Evolutionary conservation across 2,329 filamentous ascomycete species (phyloP).

Genomic region (Helotiales sp.): DNA sequence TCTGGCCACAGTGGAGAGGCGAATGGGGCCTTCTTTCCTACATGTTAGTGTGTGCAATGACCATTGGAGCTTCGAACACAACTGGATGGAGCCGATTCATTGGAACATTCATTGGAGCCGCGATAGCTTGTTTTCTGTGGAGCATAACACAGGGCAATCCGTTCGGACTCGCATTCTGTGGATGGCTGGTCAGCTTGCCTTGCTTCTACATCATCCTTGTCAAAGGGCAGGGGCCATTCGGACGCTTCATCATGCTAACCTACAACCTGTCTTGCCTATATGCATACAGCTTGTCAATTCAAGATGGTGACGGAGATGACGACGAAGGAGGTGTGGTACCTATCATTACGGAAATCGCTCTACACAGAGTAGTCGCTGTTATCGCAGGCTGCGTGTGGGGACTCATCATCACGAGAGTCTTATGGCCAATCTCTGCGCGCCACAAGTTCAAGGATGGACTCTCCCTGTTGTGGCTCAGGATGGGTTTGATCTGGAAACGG

Average conservation of each 20-base stretch:
- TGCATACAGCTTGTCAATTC: conserved; percentile 84
- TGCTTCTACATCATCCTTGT: conserved; percentile 92
- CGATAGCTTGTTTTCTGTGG: conserved; percentile 79
- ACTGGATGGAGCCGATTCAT: conserved; percentile 86
- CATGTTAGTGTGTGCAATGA: conserved; percentile 99
- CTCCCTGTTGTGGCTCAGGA: conserved; percentile 85
- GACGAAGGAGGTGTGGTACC: conserved; percentile 87
- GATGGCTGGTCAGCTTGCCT: conserved; percentile 78
- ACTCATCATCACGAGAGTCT: conserved; percentile 82
- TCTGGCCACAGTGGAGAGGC: conserved; percentile 68
- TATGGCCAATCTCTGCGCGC: conserved; percentile 93
- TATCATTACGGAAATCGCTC: conserved; percentile 83
- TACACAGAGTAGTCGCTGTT: conserved; percentile 87
- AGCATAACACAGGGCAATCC: conserved; percentile 75
- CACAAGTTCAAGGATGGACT: conserved; percentile 88
- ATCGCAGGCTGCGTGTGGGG: conserved; percentile 90
- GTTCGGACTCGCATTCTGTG: conserved; percentile 76
- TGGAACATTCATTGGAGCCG: conserved; percentile 82
- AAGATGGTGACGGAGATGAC: conserved; percentile 80
- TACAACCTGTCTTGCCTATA: conserved; percentile 97
- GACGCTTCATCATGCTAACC: conserved; percentile 90
- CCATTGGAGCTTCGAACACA: conserved; percentile 92
- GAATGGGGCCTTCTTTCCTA: conserved; percentile 97
- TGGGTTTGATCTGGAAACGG: conserved; percentile 95
- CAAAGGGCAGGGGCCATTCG: conserved; percentile 83